Evolutionary conservation across 2,329 filamentous ascomycete genomes (phyloP), one percentile per base, ranked within the genome.

Genomic region (Leptographium procerum): DNA sequence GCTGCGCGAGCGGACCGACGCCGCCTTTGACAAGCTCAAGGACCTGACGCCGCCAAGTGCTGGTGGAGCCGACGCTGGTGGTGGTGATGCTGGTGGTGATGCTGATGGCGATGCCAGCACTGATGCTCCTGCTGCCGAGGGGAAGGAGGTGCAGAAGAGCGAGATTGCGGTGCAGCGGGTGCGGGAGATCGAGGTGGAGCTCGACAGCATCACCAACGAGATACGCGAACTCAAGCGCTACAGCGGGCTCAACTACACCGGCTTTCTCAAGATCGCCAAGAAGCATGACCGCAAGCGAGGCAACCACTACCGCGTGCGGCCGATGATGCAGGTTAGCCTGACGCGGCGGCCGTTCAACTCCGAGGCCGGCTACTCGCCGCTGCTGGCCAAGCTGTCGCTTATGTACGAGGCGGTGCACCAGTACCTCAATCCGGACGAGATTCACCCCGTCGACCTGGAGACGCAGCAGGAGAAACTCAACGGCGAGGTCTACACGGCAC

Each of bases 181-280:
- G 56, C 83, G 85, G 64, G 82, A 89, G 65, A 84, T 92, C 45
- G 80, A 94, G 68, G 72, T 77, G 53, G 90, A 96, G 75, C 81
- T 97, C 58, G 92, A 97, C 71, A 74, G 75, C 57, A 94, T 97
- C 72, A 94, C 89, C 36, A 89, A 89, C 69, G 90, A 96, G 72
- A 86, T 95, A 68, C 92, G 87, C 70, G 89, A 95, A 76, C 81
- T 99, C 65, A 94, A 96, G 74, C 94, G 89, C 71, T 99, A 94
- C 75, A 94, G 90, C 72, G 88, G 87, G 63, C 86, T 96, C 75
- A 99, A 99, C 75, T 99, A 96, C 73, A 96, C 94, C 7, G 94
- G 91, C 53, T 96, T 97, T 73, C 81, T 96, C 69, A 99, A 99
- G 79, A 95, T 95, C 53, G 91, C 91, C 59, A 99, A 99, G 84